Base-by-base conservation (phyloP, 352 stramenopile species). In the Peronospora tabacina region DNA sequence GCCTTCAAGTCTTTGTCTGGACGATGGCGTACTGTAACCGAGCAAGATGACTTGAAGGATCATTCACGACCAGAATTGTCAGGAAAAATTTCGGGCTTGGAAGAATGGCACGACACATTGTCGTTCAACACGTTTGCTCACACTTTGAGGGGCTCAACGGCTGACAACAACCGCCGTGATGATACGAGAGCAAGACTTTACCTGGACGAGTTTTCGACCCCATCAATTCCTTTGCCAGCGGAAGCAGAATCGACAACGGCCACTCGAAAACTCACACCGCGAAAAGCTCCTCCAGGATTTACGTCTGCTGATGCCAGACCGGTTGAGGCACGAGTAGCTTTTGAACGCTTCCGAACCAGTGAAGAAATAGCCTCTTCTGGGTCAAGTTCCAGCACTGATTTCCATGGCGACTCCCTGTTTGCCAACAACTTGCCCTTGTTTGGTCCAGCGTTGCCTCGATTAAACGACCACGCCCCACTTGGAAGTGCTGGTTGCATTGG, bases 271-370 rank as follows among this genome's bases (percentile, higher is more conserved):
- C 64, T 67, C 0, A 70, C 73, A 15, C 13, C 30, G 12, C 16
- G 7, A 36, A 36, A 36, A 36, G 30, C 30, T 1, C 30, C 30
- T 7, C 76, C 76, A 16, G 76, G 76, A 17, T 87, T 87, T 57
- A 73, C 73, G 1, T 44, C 76, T 2, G 73, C 66, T 0, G 76
- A 87, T 46, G 76, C 76, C 2, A 71, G 79, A 13, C 76, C 76
- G 0, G 20, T 67, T 35, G 71, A 75, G 26, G 59, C 71, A 1
- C 65, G 60, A 20, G 71, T 62, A 24, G 73, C 73, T 15, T 85
- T 85, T 41, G 66, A 74, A 35, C 62, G 54, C 7, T 61, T 82
- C 34, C 55, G 56, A 29, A 52, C 29, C 13, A 36, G 43, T 16
- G 29, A 15, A 7, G 15, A 19, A 5, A 2, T 41, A 26, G 30